Conservation (phyloP, 495 filamentous ascomycete genomes). For the Penicillium lagena region DNA sequence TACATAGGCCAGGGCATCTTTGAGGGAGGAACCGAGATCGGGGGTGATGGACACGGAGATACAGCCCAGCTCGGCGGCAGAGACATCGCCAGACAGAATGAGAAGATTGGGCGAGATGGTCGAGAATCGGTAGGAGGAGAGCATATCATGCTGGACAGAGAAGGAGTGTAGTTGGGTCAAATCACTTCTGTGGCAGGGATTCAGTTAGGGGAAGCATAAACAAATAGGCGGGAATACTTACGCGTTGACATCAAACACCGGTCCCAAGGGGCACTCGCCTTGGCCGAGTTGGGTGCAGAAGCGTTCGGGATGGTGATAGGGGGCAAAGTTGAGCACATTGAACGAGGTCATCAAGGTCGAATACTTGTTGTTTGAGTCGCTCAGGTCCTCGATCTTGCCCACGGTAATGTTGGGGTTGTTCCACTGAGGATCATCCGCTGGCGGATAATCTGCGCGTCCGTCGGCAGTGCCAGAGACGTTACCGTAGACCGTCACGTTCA, state of each 20-base stretch:
- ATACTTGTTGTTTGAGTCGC: slow-evolving; percentile 45
- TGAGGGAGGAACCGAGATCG: slow-evolving; percentile 58
- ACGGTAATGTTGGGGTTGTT: slow-evolving; percentile 48
- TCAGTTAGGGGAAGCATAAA: background rate
- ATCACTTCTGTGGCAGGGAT: slow-evolving; percentile 32
- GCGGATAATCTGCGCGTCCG: slow-evolving; percentile 40
- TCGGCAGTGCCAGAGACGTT: slow-evolving; percentile 70
- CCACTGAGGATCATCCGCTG: slow-evolving; percentile 44
- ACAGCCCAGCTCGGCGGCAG: slow-evolving; percentile 63
- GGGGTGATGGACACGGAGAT: slow-evolving; percentile 77
- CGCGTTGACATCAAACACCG: slow-evolving; percentile 58
- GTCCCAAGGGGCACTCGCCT: slow-evolving; percentile 66
- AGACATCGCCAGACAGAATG: slow-evolving; percentile 66
- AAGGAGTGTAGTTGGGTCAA: slow-evolving; percentile 59
- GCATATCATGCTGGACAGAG: slow-evolving; percentile 68
- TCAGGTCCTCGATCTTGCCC: slow-evolving; percentile 70
- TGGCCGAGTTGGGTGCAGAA: slow-evolving; percentile 63
- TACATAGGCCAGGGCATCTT: slow-evolving; percentile 65
- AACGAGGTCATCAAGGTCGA: slow-evolving; percentile 66
- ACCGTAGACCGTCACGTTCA: slow-evolving; percentile 80
- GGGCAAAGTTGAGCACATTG: slow-evolving; percentile 67
- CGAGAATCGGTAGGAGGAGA: slow-evolving; percentile 76
- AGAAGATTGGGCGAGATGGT: slow-evolving; percentile 65
- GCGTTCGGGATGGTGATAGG: slow-evolving; percentile 42
- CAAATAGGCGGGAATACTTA: slow-evolving; percentile 26